Percentiles rank a stretch among this genome's conserved stretches.
Evolutionary conservation across 192 early-diverging fungal genomes (phyloP).

Genomic region (Hyaloraphidium curvatum): DNA sequence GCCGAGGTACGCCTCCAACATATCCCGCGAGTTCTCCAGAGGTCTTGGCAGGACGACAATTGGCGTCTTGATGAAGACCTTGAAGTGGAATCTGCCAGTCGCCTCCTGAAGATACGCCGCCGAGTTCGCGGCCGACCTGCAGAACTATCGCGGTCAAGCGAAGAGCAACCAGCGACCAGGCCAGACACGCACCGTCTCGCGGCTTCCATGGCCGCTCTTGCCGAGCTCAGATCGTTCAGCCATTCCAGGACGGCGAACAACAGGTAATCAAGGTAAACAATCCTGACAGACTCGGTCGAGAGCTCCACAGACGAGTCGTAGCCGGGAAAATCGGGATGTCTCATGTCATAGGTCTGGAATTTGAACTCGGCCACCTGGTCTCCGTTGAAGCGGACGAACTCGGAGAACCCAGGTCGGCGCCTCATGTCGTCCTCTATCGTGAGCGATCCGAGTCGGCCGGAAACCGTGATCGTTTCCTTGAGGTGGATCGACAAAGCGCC

Average conservation of each 20-base stretch:
- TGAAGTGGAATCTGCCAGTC: conserved; percentile 64
- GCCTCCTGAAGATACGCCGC: conserved; percentile 58
- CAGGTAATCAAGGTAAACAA: conserved; percentile 63
- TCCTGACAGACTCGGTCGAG: conserved; percentile 53
- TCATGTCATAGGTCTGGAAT: conserved; percentile 59
- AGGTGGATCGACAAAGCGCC: too few species aligned
- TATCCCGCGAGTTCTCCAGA: conserved; percentile 30
- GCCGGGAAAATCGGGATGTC: conserved; percentile 44
- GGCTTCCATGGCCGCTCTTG: conserved; percentile 73
- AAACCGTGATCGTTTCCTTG: too few species aligned
- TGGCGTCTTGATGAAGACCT: conserved; percentile 65
- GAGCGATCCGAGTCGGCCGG: too few species aligned
- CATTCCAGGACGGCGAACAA: conserved; percentile 51
- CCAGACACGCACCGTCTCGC: conserved; percentile 29
- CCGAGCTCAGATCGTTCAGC: conserved; percentile 65
- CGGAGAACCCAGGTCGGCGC: conserved; percentile 2
- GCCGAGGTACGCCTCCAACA: conserved; percentile 64
- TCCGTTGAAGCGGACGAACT: conserved; percentile 67
- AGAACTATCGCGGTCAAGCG: background rate
- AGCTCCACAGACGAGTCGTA: conserved; percentile 64
- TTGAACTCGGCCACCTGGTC: conserved; percentile 72
- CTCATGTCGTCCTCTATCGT: conserved; percentile 1
- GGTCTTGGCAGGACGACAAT: conserved; percentile 58
- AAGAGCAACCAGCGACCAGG: background rate
- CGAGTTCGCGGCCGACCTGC: conserved; percentile 49